Base-by-base conservation (phyloP, 768 basidiomycete genomes). In the Macrolepiota fuliginosa region DNA sequence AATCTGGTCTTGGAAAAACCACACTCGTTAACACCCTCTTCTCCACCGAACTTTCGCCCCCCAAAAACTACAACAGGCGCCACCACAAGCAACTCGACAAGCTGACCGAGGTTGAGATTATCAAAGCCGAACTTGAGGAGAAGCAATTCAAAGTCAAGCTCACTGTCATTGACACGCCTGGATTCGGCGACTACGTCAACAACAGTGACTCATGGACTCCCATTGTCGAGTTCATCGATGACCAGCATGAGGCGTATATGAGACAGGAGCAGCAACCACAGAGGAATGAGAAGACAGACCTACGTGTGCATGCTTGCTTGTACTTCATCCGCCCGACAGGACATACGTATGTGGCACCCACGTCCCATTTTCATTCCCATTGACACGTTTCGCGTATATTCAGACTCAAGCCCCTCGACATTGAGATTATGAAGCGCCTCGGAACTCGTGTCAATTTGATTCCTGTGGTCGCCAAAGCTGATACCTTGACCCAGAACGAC, bases 121-220 rank as follows among this genome's bases (percentile, higher is more conserved):
- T 98, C 83, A 99, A 99, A 82, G 97, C 96, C 13, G 96, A 98
- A 79, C 87, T 99, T 24, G 97, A 98, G 78, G 97, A 98, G 77
- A 94, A 96, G 74, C 91, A 94, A 72, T 98, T 98, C 88, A 96
- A 95, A 77, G 96, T 98, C 82, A 98, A 98, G 83, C 87, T 99
- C 65, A 96, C 92, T 17, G 97, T 98, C 73, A 96, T 99, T 66
- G 97, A 99, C 76, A 98, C 96, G 11, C 97, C 97, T 58, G 97
- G 97, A 29, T 99, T 98, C 65, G 97, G 97, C 39, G 97, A 99
- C 90, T 98, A 98, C 71, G 96, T 99, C 79, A 99, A 99, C 92
- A 99, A 99, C 85, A 87, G 94, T 60, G 97, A 98, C 76, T 96
- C 94, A 19, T 99, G 97, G 97, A 83, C 86, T 29, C 97, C 97